A percentile compares a stretch with the other conserved stretches of the same genome.
Evolutionary conservation across 129 eudicot species (phyloP).

Genomic region (Arctium minus): DNA sequence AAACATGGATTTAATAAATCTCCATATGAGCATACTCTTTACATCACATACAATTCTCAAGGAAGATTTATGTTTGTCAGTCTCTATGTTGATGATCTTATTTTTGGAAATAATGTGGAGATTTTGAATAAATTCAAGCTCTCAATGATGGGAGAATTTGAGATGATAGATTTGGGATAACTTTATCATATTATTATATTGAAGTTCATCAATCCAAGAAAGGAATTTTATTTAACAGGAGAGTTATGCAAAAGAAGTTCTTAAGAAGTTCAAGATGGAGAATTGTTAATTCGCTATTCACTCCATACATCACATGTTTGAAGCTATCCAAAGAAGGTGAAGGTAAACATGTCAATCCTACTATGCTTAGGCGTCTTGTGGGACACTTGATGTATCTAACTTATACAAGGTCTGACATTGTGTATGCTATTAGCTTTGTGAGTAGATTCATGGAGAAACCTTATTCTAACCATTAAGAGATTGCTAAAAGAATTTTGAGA

Average conservation of each 20-base stretch:
- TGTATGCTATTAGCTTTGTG: background rate
- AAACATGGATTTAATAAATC: background rate
- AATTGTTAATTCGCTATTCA: too few species aligned
- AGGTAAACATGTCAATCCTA: too few species aligned
- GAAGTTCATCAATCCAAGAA: background rate
- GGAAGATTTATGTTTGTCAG: background rate
- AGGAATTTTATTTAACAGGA: background rate
- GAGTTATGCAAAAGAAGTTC: background rate
- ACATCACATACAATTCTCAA: background rate
- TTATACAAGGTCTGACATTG: background rate
- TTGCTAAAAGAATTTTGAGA: too few species aligned
- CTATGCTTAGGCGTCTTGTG: too few species aligned
- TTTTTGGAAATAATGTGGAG: background rate
- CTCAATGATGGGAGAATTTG: background rate
- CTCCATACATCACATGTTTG: background rate
- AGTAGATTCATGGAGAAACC: background rate
- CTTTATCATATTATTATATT: background rate
- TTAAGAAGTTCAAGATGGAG: background rate
- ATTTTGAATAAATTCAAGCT: too few species aligned
- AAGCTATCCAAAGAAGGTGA: background rate
- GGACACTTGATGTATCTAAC: background rate
- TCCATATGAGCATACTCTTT: background rate
- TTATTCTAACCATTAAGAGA: background rate
- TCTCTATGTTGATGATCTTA: background rate
- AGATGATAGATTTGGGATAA: background rate